phyloP scores from a whole-genome alignment of 257 asterid genomes.

The Prunella vulgaris region DNA sequence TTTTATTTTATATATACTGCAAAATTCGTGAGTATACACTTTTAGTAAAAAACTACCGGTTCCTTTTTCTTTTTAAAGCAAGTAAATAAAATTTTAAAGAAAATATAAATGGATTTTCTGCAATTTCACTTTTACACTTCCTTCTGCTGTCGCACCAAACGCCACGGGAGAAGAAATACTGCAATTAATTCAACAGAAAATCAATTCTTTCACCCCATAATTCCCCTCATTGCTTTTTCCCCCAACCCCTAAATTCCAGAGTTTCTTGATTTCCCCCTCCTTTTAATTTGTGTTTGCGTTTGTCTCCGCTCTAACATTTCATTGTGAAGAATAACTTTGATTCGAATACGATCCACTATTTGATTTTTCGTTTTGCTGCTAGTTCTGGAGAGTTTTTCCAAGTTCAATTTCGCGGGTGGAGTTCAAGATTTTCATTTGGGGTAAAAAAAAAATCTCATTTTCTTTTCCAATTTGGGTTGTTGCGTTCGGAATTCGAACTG shows the following conservation, averaged over 20 bases:
- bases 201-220: slow-evolving; percentile 20
- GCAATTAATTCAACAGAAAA: slow-evolving; percentile 16
- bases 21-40: too few species aligned
- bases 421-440: slow-evolving; percentile 17
- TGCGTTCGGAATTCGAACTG: slow-evolving; percentile 5
- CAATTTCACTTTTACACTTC: neutral
- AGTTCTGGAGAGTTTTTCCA: slow-evolving; percentile 5
- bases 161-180: neutral
- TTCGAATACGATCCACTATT: slow-evolving; percentile 13
- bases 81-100: too few species aligned
- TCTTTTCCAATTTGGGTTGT: neutral
- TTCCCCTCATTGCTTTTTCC: neutral
- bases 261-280: slow-evolving; percentile 18
- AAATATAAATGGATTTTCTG: neutral
- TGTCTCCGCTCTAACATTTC: neutral
- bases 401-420: slow-evolving; percentile 15
- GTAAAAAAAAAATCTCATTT: neutral
- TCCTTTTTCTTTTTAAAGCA: neutral
- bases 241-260: neutral
- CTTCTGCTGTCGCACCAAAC: too few species aligned
- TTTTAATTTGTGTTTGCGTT: neutral
- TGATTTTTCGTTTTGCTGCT: neutral
- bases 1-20: too few species aligned
- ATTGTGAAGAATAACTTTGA: neutral
- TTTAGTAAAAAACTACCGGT: too few species aligned